Evolutionary conservation across 768 basidiomycete species (phyloP), one percentile per base, ranked within the genome.

Genomic region (Tricholoma flavovirens): DNA sequence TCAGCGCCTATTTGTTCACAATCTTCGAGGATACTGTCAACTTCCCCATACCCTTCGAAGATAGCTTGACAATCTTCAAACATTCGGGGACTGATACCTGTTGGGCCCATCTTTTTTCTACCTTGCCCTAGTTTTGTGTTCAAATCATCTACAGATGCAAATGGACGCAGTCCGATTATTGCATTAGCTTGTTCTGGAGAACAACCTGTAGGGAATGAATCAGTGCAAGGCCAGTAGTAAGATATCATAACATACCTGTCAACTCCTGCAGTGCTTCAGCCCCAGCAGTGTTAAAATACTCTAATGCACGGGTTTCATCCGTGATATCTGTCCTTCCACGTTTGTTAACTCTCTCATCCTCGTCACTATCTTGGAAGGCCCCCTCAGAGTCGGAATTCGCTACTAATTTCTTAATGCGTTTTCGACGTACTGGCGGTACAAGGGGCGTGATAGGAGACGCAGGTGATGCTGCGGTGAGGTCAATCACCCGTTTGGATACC

Each of bases 51-150:
- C 7, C 89, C 91, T 54, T 81, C 74, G 66, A 98, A 87, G 62
- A 97, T 89, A 38, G 83, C 78, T 54, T 83, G 83, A 68, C 90
- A 94, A 61, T 95, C 93, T 65, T 96, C 93, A 67, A 98, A 92
- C 69, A 98, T 78, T 55, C 88, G 84, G 57, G 90, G 80, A 59
- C 93, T 94, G 64, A 99, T 85, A 19, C 96, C 95, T 4, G 75
- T 79, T 8, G 87, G 83, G 8, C 86, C 85, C 2, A 84, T 82
- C 66, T 92, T 94, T 75, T 91, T 95, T 75, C 86, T 90, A n/a
- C 86, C 88, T 69, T 90, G 87, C 30, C 83, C 81, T 8, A 98
- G 79, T 69, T 89, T 95, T 43, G 66, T 66, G 46, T 83, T 84
- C 48, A 96, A 74, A 56, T 94, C 90, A 26, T 87, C 84, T 33